A percentile compares a stretch with the other conserved stretches of the same genome.
These are phyloP conservation scores for Ogataea philodendri DNA, from an alignment of 805 yeast genomes.

Conservation along the genomic window DNA sequence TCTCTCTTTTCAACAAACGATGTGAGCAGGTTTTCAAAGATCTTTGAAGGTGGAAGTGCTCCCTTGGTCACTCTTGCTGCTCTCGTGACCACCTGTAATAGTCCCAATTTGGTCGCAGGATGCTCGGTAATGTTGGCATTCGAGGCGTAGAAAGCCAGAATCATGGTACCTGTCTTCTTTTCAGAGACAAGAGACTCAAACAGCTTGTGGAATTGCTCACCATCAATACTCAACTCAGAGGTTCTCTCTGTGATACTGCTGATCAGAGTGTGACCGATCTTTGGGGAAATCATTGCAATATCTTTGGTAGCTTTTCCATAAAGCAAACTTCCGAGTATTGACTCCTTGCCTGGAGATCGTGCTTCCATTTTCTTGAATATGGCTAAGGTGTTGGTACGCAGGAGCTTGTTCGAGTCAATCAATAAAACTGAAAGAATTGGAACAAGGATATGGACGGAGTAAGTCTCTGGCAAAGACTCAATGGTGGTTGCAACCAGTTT, in stretches of 20 bases:
- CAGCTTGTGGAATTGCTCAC: constrained; percentile 40
- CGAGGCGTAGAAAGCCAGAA: constrained; percentile 63
- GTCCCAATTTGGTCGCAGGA: constrained; percentile 54
- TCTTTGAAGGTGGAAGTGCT: constrained; percentile 43
- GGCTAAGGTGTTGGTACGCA: constrained; percentile 46
- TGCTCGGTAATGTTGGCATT: constrained; percentile 56
- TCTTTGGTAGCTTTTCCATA: constrained; percentile 51
- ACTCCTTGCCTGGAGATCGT: constrained; percentile 38
- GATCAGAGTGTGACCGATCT: constrained; percentile 54
- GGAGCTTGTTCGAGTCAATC: constrained; percentile 45
- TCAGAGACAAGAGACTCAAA: constrained; percentile 41
- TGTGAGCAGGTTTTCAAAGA: constrained; percentile 46
- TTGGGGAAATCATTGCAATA: constrained; percentile 59
- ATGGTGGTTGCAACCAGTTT: constrained; percentile 38
- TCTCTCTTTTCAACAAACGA: constrained; percentile 48
- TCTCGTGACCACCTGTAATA: constrained; percentile 46
- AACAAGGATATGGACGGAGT: constrained; percentile 48
- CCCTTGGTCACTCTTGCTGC: constrained; percentile 40
- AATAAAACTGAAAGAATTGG: constrained; percentile 60
- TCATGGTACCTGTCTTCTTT: constrained; percentile 54
- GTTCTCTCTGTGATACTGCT: constrained; percentile 37
- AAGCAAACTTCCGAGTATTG: constrained; percentile 52
- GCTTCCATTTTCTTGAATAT: constrained; percentile 38
- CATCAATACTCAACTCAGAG: constrained; percentile 50
- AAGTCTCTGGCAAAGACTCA: constrained; percentile 34